Conservation (phyloP, 495 filamentous ascomycete genomes). For the Penicillium robsamsonii region DNA sequence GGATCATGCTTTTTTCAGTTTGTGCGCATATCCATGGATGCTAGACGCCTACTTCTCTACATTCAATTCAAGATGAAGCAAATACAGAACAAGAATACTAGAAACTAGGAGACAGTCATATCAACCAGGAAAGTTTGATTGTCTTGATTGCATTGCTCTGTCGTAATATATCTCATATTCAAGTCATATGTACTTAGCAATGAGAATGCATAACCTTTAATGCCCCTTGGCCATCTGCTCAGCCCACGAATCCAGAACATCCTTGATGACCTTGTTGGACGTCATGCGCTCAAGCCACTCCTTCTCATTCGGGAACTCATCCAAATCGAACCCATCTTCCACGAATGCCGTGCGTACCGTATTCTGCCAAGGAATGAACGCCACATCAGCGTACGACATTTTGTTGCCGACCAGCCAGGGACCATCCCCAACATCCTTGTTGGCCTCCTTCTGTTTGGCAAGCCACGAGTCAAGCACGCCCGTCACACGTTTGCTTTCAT, state of each 20-base stretch:
- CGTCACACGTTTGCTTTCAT: slow-evolving; percentile 56
- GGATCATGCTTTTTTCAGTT: slow-evolving; percentile 31
- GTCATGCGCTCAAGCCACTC: slow-evolving; percentile 23
- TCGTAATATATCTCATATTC: not conserved
- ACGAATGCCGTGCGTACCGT: slow-evolving; percentile 51
- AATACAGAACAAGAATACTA: not conserved
- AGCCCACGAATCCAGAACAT: not conserved
- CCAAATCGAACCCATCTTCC: slow-evolving; percentile 39
- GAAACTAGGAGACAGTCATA: not conserved
- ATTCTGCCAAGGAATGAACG: slow-evolving; percentile 16
- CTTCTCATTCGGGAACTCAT: slow-evolving; percentile 23
- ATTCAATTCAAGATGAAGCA: not conserved
- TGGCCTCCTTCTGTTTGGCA: slow-evolving; percentile 33
- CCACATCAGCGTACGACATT: slow-evolving; percentile 16
- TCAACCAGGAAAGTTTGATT: not conserved
- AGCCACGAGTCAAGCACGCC: slow-evolving; percentile 52
- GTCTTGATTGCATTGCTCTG: not conserved
- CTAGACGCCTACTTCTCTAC: slow-evolving; percentile 4
- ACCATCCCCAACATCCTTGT: slow-evolving; percentile 18
- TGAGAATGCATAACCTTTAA: not conserved
- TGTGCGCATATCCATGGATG: slow-evolving; percentile 33
- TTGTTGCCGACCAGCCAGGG: slow-evolving; percentile 54
- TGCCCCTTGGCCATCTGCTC: slow-evolving; percentile 4
- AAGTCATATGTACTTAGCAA: not conserved
- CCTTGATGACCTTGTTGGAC: not conserved